phyloP scores from a whole-genome alignment of 75 land plant genomes.

The Adiantum capillusveneris region DNA sequence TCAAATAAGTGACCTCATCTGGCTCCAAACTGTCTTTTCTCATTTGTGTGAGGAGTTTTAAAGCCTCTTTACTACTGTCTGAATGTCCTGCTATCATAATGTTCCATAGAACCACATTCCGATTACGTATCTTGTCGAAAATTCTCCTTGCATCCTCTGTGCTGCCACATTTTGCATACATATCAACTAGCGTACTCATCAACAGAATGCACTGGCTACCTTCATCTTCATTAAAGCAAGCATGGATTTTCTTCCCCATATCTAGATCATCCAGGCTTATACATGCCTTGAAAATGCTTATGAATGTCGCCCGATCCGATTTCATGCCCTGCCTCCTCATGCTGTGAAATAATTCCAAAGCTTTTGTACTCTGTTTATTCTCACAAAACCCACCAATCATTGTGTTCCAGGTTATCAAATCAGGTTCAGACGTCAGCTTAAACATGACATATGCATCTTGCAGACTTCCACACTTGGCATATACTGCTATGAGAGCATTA shows the following conservation, averaged over 20 bases:
- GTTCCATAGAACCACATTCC: conserved; percentile 2
- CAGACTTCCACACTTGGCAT: conserved; percentile 35
- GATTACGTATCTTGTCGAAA: conserved; percentile 11
- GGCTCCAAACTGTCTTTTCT: conserved; percentile 1
- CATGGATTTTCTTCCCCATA: conserved; percentile 45
- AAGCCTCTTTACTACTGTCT: conserved; percentile 4
- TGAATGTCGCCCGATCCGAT: conserved; percentile 43
- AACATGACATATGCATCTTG: conserved; percentile 34
- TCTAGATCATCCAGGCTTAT: conserved; percentile 17
- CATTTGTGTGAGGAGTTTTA: conserved; percentile 9
- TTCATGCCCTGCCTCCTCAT: conserved; percentile 36
- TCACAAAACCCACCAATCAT: conserved; percentile 46
- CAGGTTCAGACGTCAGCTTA: conserved; percentile 36
- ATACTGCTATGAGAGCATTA: conserved; percentile 32
- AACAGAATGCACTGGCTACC: background rate
- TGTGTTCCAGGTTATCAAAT: conserved; percentile 70
- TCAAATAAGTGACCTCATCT: conserved; percentile 5
- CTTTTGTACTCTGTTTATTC: conserved; percentile 26
- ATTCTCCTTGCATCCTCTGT: background rate
- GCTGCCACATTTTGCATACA: conserved; percentile 12
- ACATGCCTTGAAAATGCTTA: conserved; percentile 37
- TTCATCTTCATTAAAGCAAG: background rate
- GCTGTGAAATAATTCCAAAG: conserved; percentile 16
- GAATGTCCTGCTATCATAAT: conserved; percentile 11
- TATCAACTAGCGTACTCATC: conserved; percentile 10